Evolutionary conservation across 2,329 filamentous ascomycete species (phyloP).

Genomic region (Hypoxylon sp.): DNA sequence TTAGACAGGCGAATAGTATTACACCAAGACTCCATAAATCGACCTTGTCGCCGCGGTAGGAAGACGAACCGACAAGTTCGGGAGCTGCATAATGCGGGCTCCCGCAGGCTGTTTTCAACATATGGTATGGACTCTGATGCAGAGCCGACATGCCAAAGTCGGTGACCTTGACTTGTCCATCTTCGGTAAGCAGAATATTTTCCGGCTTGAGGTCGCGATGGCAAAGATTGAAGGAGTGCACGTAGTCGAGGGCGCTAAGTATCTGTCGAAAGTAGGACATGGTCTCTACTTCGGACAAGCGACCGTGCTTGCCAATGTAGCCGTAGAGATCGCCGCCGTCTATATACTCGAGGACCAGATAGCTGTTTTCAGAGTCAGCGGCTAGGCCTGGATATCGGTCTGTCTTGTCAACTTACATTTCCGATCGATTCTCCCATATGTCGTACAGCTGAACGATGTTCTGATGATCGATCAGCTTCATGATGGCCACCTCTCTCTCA

Average conservation of each 20-base stretch:
- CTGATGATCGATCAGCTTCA: conserved; percentile 94
- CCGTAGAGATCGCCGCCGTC: conserved; percentile 82
- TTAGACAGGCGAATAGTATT: conserved; percentile 87
- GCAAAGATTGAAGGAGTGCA: conserved; percentile 92
- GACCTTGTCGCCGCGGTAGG: conserved; percentile 82
- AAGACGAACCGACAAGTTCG: conserved; percentile 74
- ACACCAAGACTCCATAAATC: conserved; percentile 96
- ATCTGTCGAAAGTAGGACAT: conserved; percentile 92
- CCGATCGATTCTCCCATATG: conserved; percentile 95
- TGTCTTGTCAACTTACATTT: conserved; percentile 86
- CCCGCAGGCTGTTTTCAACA: conserved; percentile 88
- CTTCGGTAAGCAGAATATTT: conserved; percentile 85
- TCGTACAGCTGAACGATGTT: conserved; percentile 95
- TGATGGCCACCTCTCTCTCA: conserved; percentile 93
- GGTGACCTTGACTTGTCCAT: conserved; percentile 86
- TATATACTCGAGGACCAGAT: conserved; percentile 93
- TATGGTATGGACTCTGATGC: conserved; percentile 78
- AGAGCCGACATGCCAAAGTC: conserved; percentile 98
- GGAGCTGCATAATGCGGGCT: conserved; percentile 97
- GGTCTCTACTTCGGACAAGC: conserved; percentile 80
- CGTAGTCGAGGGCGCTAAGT: conserved; percentile 89
- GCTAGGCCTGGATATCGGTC: not conserved
- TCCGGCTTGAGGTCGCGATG: conserved; percentile 97
- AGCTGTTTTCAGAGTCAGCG: conserved; percentile 63
- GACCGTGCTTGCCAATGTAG: conserved; percentile 78